Base-by-base conservation (phyloP, 345 rosid species). In the Litchi chinensis region DNA sequence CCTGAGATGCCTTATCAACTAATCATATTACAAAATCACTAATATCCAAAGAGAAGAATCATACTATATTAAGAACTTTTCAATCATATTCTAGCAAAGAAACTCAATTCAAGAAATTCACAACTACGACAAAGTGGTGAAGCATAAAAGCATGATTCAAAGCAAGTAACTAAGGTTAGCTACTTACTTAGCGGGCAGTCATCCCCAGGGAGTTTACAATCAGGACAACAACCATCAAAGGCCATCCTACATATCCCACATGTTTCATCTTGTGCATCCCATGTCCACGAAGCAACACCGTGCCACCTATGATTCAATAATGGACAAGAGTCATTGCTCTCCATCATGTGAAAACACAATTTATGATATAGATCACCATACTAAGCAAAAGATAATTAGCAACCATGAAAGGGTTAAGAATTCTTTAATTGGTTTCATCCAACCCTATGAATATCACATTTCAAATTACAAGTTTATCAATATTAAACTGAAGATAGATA, bases 211-310 rank as follows among this genome's bases (percentile, higher is more conserved):
- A 88, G 93, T 84, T 90, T 91, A 86, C 97, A 94, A 79, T 95
- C 97, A 68, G 94, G 93, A 77, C 97, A 95, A 62, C 98, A 95
- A 69, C 97, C 99, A 86, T 94, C 97, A 80, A 95, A 95, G 32
- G 97, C 97, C 97, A 96, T 92, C 77, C 97, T 87, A 82, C 99
- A 96, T 67, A 96, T 96, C 76, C 98, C 99, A 81, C 99, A 96
- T 5, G 95, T 90, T 86, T 94, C 98, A 73, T 94, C 98, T 84
- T 91, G 95, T 40, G 98, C 97, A 90, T 90, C 98, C 99, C 98
- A 96, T 16, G 94, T 93, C 98, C 98, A 94, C 65, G 97, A 91
- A 77, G 92, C 97, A 76, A 94, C 97, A 77, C 93, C 98, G 83
- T 96, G 98, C 95, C 97, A 96, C 86, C 99, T 93, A 46, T 11